phyloP scores from a whole-genome alignment of 768 basidiomycete genomes.

The Kwoniella sp. region DNA sequence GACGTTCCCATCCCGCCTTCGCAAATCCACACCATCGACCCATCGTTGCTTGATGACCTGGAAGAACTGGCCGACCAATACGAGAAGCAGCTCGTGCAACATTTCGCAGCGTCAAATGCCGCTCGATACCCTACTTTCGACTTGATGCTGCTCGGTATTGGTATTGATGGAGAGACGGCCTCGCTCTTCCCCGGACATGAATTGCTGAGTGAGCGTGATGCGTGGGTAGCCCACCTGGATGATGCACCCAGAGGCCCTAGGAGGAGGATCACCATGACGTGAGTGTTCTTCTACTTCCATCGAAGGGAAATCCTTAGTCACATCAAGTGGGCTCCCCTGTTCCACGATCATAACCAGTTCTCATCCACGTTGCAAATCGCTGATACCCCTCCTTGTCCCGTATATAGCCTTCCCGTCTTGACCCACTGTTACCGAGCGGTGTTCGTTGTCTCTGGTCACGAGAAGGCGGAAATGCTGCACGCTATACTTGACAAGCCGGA shows the following conservation, averaged over 20 bases:
- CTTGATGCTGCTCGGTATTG: constrained; percentile 93
- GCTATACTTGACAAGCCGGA: constrained; percentile 78
- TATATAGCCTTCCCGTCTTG: constrained; percentile 52
- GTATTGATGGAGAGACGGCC: constrained; percentile 94
- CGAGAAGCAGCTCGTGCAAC: constrained; percentile 71
- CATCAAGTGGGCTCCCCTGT: too few relatives aligned
- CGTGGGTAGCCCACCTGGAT: constrained; percentile 91
- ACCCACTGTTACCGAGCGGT: constrained; percentile 68
- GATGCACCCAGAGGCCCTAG: constrained; percentile 96
- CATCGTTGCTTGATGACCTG: constrained; percentile 61
- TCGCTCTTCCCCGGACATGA: constrained; percentile 94
- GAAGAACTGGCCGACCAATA: constrained; percentile 60
- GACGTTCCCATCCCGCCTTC: constrained; percentile 75
- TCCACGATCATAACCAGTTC: too few relatives aligned
- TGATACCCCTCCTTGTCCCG: neutral
- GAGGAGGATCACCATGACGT: constrained; percentile 85
- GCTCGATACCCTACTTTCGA: constrained; percentile 98
- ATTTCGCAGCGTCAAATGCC: constrained; percentile 89
- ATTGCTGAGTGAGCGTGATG: constrained; percentile 77
- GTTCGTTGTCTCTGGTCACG: constrained; percentile 82
- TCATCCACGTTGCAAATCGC: constrained; percentile 4
- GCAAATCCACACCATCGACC: constrained; percentile 85
- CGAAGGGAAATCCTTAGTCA: too few relatives aligned
- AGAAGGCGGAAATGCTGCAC: constrained; percentile 75
- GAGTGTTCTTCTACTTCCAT: too few relatives aligned